Conservation (phyloP, 257 asterid genomes). For the Parsonsia alboflavescens region DNA sequence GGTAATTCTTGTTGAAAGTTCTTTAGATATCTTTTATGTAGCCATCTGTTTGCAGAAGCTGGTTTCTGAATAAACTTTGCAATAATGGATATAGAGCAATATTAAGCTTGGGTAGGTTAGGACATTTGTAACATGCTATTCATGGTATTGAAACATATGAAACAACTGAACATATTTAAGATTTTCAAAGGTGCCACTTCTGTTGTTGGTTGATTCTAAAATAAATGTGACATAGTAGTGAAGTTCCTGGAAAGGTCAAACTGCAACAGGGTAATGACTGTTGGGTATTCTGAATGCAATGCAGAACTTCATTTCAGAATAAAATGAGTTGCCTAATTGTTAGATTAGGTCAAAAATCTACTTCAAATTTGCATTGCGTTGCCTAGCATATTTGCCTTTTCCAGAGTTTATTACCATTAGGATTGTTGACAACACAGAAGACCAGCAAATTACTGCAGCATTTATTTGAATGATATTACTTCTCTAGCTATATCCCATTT, state of each 20-base stretch:
- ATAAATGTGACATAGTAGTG: not conserved
- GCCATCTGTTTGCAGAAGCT: slow-evolving; percentile 3
- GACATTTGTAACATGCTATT: not conserved
- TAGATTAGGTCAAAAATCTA: not conserved
- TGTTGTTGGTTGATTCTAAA: not conserved
- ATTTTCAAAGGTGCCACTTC: not conserved
- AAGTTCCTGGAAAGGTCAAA: not conserved
- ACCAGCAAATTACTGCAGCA: not conserved
- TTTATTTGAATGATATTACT: not conserved
- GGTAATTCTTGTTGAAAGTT: slow-evolving; percentile 43
- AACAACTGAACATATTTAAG: not conserved
- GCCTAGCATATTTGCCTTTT: not conserved
- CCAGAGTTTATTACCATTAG: not conserved
- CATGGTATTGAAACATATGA: too few relatives aligned
- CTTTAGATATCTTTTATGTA: slow-evolving; percentile 7
- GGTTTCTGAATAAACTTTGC: not conserved
- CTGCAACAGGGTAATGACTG: not conserved
- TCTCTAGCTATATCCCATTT: not conserved
- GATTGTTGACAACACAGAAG: not conserved
- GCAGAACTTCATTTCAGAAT: not conserved
- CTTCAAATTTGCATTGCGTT: not conserved
- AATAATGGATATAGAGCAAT: not conserved
- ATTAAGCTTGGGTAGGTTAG: not conserved
- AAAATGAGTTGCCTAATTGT: not conserved
- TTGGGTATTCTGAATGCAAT: not conserved